phyloP scores from a whole-genome alignment of 2,329 filamentous ascomycete genomes.

The Paraphoma chrysanthemicola region DNA sequence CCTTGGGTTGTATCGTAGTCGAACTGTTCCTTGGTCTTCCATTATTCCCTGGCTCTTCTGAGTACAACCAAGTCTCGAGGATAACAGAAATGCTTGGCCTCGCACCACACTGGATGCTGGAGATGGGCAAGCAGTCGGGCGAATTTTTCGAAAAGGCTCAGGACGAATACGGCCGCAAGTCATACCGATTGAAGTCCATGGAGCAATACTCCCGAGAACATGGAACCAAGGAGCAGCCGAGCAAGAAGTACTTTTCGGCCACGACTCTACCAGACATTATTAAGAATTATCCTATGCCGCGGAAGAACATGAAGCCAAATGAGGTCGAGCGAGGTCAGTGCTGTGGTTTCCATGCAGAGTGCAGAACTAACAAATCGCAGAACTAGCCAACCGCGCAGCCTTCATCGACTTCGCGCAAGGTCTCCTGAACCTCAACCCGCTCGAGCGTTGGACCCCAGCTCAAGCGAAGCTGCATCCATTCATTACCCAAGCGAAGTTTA shows the following conservation, averaged over 20 bases:
- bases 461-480: slow-evolving; percentile 98
- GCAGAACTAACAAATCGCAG: slow-evolving; percentile 56
- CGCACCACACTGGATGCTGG: slow-evolving; percentile 98
- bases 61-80: slow-evolving; percentile 97
- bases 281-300: slow-evolving; percentile 95
- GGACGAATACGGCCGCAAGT: slow-evolving; percentile 91
- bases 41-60: slow-evolving; percentile 93
- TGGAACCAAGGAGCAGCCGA: slow-evolving; percentile 95
- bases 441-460: slow-evolving; percentile 97
- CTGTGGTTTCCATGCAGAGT: not conserved
- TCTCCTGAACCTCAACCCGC: slow-evolving; percentile 88
- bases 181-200: slow-evolving; percentile 93
- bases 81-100: slow-evolving; percentile 98
- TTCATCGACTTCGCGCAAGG: slow-evolving; percentile 99
- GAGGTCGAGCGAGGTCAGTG: slow-evolving; percentile 91
- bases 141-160: slow-evolving; percentile 95
- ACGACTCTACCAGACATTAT: slow-evolving; percentile 96
- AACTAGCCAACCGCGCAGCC: slow-evolving; percentile 97
- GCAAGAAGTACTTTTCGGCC: slow-evolving; percentile 99
- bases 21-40: slow-evolving; percentile 95
- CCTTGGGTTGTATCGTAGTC: slow-evolving; percentile 95
- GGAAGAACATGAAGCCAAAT: slow-evolving; percentile 98
- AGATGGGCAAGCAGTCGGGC: slow-evolving; percentile 96
- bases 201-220: slow-evolving; percentile 97
- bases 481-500: slow-evolving; percentile 98